Evolutionary conservation across 1,284 basidiomycete genomes (phyloP).

Genomic region (Agaricales sp.): DNA sequence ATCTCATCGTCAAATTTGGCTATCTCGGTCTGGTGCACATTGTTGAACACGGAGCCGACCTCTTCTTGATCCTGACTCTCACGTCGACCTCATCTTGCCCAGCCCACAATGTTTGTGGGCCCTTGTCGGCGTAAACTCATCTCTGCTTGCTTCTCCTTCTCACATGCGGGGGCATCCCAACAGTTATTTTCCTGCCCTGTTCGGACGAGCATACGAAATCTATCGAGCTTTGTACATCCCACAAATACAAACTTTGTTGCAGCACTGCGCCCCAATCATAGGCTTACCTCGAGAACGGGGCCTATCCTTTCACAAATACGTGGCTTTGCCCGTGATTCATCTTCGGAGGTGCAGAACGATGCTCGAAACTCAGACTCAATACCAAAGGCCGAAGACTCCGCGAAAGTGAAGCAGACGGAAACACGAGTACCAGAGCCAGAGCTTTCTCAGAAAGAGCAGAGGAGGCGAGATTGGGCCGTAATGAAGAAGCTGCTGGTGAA

Average conservation of each 20-base stretch:
- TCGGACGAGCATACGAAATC: not conserved
- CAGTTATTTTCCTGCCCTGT: not conserved
- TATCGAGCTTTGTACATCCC: not conserved
- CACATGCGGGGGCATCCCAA: not conserved
- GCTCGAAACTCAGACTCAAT: not conserved
- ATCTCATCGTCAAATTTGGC: not conserved
- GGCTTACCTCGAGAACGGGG: not conserved
- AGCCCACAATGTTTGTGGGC: not conserved
- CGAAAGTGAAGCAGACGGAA: not conserved
- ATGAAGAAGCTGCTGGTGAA: conserved; percentile 53
- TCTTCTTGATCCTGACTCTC: not conserved
- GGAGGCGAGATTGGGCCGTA: conserved; percentile 60
- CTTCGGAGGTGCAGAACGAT: not conserved
- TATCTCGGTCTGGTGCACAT: not conserved
- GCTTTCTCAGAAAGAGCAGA: conserved; percentile 34
- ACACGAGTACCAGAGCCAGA: conserved; percentile 2
- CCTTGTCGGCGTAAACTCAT: not conserved
- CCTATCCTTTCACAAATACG: not conserved
- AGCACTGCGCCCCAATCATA: not conserved
- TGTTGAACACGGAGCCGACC: not conserved
- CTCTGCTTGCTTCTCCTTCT: not conserved
- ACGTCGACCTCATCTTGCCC: not conserved
- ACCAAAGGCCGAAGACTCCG: not conserved
- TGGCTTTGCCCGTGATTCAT: not conserved
- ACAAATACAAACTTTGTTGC: not conserved